Conservation (phyloP, 768 basidiomycete species). For the Cystobasidium onofrii region DNA sequence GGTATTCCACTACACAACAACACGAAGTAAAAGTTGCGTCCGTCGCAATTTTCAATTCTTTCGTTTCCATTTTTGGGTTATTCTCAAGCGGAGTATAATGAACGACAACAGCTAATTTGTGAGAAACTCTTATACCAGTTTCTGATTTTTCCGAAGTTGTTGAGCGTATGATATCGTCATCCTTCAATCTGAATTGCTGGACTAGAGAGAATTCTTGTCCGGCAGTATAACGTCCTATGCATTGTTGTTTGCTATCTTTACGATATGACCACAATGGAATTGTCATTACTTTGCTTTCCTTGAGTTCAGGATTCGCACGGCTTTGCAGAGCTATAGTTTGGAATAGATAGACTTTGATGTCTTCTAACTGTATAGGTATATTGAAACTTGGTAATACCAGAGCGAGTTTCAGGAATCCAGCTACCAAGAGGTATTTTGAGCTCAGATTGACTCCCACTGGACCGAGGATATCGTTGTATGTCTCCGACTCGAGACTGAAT, state of each 20-base stretch:
- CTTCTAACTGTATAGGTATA: constrained; percentile 11
- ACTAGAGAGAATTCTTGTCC: constrained; percentile 9
- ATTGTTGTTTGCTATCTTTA: neutral
- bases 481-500: constrained; percentile 10
- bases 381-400: constrained; percentile 1
- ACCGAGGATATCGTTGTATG: neutral
- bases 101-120: constrained; percentile 12
- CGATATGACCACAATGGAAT: constrained; percentile 18
- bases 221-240: neutral
- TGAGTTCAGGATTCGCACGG: neutral
- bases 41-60: constrained; percentile 18
- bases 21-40: constrained; percentile 12
- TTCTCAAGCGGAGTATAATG: constrained; percentile 8
- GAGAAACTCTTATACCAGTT: constrained; percentile 14
- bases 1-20: constrained; percentile 15
- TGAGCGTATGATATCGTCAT: constrained; percentile 17
- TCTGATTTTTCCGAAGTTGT: neutral
- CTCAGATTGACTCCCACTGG: constrained; percentile 18
- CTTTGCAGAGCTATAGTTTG: constrained; percentile 21
- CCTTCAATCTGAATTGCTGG: constrained; percentile 21
- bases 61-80: constrained; percentile 16
- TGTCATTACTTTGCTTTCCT: constrained; percentile 2
- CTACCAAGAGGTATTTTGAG: constrained; percentile 25
- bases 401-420: constrained; percentile 9
- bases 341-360: constrained; percentile 20